Conservation (phyloP, 139 green algal genomes). For the Chlorella sp. region DNA sequence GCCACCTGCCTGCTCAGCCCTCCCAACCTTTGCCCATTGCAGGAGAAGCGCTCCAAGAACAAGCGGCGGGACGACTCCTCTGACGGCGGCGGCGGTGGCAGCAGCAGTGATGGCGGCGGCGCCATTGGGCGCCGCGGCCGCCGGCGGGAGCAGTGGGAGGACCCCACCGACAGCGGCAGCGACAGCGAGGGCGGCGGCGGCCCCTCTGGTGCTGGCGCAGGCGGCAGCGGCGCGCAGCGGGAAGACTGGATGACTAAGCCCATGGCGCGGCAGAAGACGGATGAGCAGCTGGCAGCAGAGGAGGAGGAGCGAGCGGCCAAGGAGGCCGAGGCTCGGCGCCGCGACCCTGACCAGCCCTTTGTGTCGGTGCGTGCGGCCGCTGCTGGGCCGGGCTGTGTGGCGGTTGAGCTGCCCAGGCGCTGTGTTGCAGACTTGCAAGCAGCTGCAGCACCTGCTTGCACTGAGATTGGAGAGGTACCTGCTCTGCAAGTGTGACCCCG, state of each 20-base stretch:
- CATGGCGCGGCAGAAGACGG: constrained; percentile 40
- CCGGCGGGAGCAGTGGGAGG: constrained; percentile 3
- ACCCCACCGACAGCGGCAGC: constrained; percentile 2
- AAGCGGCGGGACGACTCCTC: not conserved
- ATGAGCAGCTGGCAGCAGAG: constrained; percentile 21
- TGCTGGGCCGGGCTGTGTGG: too few relatives aligned
- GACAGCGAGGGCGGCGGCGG: not conserved
- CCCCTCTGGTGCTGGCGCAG: not conserved
- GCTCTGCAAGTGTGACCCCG: too few relatives aligned
- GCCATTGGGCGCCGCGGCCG: not conserved
- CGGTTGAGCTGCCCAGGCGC: not conserved
- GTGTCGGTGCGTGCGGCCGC: constrained; percentile 28
- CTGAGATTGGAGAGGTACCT: too few relatives aligned
- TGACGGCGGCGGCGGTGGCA: constrained; percentile 9
- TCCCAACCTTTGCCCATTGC: not conserved
- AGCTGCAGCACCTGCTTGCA: too few relatives aligned
- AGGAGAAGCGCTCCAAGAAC: constrained; percentile 43
- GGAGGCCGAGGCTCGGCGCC: not conserved
- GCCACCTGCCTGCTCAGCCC: not conserved
- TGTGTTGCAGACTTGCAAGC: not conserved
- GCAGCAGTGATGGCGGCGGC: constrained; percentile 20
- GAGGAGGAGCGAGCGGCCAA: constrained; percentile 36
- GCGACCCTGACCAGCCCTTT: constrained; percentile 20
- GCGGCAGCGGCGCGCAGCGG: not conserved
- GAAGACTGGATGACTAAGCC: constrained; percentile 86